Evolutionary conservation across 1,284 basidiomycete genomes (phyloP).

Genomic region (Ceratobasidium papillatum): DNA sequence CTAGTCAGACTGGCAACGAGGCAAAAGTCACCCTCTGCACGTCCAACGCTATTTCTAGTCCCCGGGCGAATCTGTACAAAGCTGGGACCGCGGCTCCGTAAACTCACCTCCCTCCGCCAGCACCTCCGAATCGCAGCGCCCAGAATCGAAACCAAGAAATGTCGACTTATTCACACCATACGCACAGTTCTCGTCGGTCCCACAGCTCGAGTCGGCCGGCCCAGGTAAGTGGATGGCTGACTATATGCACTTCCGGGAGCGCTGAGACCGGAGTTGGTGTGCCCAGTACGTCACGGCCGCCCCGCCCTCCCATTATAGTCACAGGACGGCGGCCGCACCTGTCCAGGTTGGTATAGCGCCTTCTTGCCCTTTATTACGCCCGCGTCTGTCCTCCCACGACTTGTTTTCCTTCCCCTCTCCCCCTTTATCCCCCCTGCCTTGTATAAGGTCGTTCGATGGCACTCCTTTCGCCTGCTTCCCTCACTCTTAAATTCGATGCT

Average conservation of each 20-base stretch:
- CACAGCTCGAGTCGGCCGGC: constrained; percentile 35
- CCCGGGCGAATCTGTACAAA: neutral
- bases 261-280: constrained; percentile 8
- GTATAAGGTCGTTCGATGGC: neutral
- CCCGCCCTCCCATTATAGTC: constrained; percentile 27
- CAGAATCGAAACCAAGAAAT: neutral
- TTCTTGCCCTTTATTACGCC: constrained; percentile 8
- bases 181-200: constrained; percentile 28
- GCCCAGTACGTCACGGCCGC: constrained; percentile 34
- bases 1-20: neutral
- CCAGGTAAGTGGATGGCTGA: constrained; percentile 3
- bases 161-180: constrained; percentile 31
- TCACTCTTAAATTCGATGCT: constrained; percentile 35
- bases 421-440: neutral
- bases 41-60: neutral
- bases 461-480: constrained; percentile 27
- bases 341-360: constrained; percentile 21
- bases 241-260: neutral
- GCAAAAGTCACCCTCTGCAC: neutral
- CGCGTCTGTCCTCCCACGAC: neutral
- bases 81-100: neutral
- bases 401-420: neutral
- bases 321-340: constrained; percentile 12
- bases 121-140: neutral
- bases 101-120: constrained; percentile 24